Evolutionary conservation across 805 yeast genomes (phyloP).

Genomic region (Komagataella pastoris): DNA sequence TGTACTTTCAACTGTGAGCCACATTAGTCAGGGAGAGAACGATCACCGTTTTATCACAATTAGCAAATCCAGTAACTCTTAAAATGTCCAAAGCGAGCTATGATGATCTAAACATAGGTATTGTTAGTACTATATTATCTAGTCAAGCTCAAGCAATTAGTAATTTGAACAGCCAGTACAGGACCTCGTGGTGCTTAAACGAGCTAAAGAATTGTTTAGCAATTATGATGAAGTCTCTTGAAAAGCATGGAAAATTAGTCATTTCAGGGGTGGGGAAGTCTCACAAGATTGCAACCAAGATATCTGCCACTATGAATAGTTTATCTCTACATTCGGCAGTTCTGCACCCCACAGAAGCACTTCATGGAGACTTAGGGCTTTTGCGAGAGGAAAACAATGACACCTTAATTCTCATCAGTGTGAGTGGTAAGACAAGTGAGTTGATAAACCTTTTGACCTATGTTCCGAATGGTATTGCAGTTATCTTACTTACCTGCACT

Average conservation of each 20-base stretch:
- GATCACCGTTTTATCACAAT: background rate
- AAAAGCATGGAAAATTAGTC: slow-evolving; percentile 54
- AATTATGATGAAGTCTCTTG: slow-evolving; percentile 26
- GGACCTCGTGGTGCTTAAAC: slow-evolving; percentile 29
- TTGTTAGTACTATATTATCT: slow-evolving; percentile 26
- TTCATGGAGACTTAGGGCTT: slow-evolving; percentile 83
- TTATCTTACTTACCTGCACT: slow-evolving; percentile 51
- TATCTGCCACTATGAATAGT: slow-evolving; percentile 75
- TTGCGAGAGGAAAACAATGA: slow-evolving; percentile 42
- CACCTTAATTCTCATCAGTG: slow-evolving; percentile 51
- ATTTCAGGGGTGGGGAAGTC: slow-evolving; percentile 82
- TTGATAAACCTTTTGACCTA: slow-evolving; percentile 45
- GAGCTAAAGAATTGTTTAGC: slow-evolving; percentile 30
- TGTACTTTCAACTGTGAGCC: background rate
- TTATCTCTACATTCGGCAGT: slow-evolving; percentile 54
- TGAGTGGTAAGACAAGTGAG: slow-evolving; percentile 80
- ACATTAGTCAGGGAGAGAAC: background rate
- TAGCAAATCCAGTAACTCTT: background rate
- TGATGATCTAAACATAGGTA: background rate
- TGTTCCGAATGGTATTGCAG: slow-evolving; percentile 36
- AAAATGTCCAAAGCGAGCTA: background rate
- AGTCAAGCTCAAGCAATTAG: slow-evolving; percentile 34
- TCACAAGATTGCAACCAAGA: slow-evolving; percentile 62
- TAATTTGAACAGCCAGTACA: slow-evolving; percentile 30
- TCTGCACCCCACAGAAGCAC: slow-evolving; percentile 77